Base-by-base conservation (phyloP, 257 asterid genomes). In the Jaltomata sinuosa region DNA sequence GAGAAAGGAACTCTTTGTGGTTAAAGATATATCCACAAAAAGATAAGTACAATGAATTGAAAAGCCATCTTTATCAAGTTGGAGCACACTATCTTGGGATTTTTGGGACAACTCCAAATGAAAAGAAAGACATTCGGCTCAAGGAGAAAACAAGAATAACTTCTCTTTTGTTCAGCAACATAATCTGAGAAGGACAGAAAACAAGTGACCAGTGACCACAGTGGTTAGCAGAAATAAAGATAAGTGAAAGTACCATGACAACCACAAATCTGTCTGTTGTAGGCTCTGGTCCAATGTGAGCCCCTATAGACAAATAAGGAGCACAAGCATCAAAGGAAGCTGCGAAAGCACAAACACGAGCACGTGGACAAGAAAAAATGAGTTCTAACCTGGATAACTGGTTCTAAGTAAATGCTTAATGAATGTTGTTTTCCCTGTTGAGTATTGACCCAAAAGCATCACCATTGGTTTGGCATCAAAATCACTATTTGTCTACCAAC, bases 401-500 rank as follows among this genome's bases (percentile, higher is more conserved):
- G 89, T 84, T 86, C 94, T 87, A 40, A 97, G 99, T 88, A 97
- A 90, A 91, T 97, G 99, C 86, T 95, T 97, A 79, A 97, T 97
- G 86, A 97, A 97, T 86, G 99, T 97, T n/a, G 99, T 97, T 89
- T 97, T 97, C 78, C 99, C 99, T 4, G 99, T 95, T 65, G 98
- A 97, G 87, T 97, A 97, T 86, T 97, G 99, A 84, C 99, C 99
- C 93, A 97, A 88, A 83, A 97, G 94, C 99, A 97, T 97, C 89
- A 97, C 99, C 99, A 97, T 95, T 59, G 99, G 98, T 89, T 95
- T 95, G 84, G 98, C 98, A 89, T 97, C 99, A 87, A 97, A 97
- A 86, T 97, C 99, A 90, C 98, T 95, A 88, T 93, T 95, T 86
- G 92, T 83, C 85, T 83, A 50, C 62, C 62, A 83, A 31, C 80